A percentile compares a stretch with the other conserved stretches of the same genome.
phyloP scores from a whole-genome alignment of 2,329 filamentous ascomycete genomes.

The Bipolaris zeicola region DNA sequence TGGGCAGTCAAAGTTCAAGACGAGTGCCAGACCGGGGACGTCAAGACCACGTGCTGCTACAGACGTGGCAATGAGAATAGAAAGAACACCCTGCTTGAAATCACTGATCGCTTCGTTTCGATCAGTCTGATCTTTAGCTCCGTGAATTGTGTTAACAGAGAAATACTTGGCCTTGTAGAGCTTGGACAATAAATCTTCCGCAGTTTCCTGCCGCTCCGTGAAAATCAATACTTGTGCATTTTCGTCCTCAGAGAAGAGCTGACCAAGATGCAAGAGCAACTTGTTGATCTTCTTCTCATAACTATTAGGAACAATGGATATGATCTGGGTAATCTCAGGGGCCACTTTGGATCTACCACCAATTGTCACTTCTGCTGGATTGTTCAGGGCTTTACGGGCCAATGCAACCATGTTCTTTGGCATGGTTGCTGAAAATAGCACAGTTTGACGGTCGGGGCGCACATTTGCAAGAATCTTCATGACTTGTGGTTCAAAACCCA shows the following conservation, averaged over 20 bases:
- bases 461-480: constrained; percentile 95
- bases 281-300: constrained; percentile 82
- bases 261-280: constrained; percentile 82
- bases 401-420: constrained; percentile 89
- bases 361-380: constrained; percentile 88
- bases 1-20: constrained; percentile 93
- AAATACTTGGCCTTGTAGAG: constrained; percentile 39
- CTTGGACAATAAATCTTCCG: constrained; percentile 41
- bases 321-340: constrained; percentile 82
- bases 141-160: constrained; percentile 71
- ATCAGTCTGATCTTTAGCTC: constrained; percentile 68
- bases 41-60: constrained; percentile 94
- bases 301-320: constrained; percentile 66
- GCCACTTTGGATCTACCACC: constrained; percentile 77
- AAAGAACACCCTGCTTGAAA: constrained; percentile 72
- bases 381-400: constrained; percentile 84
- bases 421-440: constrained; percentile 96
- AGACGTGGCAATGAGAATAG: constrained; percentile 91
- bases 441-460: constrained; percentile 88
- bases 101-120: constrained; percentile 44
- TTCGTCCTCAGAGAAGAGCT: constrained; percentile 84
- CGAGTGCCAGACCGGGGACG: constrained; percentile 93
- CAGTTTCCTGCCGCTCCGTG: constrained; percentile 86
- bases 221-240: constrained; percentile 90
- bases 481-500: constrained; percentile 98